Conservation (phyloP, 1,139 yeast genomes). For the Geotrichum histeridarum region DNA sequence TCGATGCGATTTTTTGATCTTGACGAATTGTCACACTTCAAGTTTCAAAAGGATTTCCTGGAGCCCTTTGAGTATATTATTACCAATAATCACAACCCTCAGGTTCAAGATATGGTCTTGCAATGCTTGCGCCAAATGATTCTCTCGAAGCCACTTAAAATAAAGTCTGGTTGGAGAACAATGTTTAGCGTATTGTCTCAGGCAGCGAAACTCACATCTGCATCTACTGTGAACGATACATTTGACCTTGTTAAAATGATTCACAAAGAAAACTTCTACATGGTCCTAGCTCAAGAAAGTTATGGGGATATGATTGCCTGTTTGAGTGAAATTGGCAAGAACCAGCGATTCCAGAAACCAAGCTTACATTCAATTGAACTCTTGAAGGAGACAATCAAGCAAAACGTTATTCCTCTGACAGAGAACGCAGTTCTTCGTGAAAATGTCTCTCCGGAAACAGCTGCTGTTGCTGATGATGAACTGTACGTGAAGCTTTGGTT, state of each 20-base stretch:
- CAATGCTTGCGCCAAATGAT: conserved; percentile 88
- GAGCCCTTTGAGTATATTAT: conserved; percentile 85
- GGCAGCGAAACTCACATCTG: conserved; percentile 51
- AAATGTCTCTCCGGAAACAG: conserved; percentile 24
- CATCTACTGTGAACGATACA: conserved; percentile 54
- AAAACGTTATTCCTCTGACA: conserved; percentile 36
- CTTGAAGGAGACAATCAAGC: conserved; percentile 58
- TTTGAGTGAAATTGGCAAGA: conserved; percentile 76
- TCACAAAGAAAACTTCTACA: conserved; percentile 55
- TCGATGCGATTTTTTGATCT: conserved; percentile 88
- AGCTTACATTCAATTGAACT: conserved; percentile 78
- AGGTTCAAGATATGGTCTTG: conserved; percentile 82
- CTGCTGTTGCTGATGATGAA: conserved; percentile 39
- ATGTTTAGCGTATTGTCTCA: conserved; percentile 70
- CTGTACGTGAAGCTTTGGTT: conserved; percentile 56
- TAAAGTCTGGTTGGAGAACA: conserved; percentile 93
- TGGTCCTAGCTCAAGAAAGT: conserved; percentile 67
- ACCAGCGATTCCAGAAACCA: conserved; percentile 71
- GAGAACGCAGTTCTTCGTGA: conserved; percentile 19
- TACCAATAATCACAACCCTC: conserved; percentile 57
- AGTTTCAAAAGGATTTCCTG: conserved; percentile 89
- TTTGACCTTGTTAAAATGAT: conserved; percentile 61
- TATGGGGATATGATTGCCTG: conserved; percentile 72
- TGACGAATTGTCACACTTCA: conserved; percentile 91
- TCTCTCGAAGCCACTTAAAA: conserved; percentile 63